Evolutionary conservation across 192 early-diverging fungal species (phyloP).

Genomic region (Linnemannia hyalina): DNA sequence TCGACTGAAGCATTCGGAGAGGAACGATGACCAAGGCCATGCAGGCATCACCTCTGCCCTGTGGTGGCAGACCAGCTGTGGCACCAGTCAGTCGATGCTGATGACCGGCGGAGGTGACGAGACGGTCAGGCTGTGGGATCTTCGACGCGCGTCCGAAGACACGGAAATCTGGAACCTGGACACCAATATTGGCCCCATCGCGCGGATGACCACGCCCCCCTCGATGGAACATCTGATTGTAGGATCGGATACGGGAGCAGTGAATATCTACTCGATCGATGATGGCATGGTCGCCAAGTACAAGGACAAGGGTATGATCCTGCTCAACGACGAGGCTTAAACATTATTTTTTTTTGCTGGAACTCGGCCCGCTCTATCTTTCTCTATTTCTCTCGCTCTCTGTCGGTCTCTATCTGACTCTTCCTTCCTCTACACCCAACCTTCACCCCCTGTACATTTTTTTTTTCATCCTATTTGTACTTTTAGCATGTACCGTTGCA

Average conservation of each 20-base stretch:
- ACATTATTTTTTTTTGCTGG: background rate
- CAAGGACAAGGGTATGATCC: conserved; percentile 20
- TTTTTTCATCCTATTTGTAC: background rate
- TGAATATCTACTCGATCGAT: conserved; percentile 27
- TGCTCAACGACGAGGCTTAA: conserved; percentile 7
- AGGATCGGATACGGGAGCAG: conserved; percentile 37
- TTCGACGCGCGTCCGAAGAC: conserved; percentile 42
- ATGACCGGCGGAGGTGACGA: conserved; percentile 46
- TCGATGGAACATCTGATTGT: conserved; percentile 21
- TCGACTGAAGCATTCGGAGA: conserved; percentile 7
- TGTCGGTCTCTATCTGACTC: background rate
- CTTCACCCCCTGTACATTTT: background rate
- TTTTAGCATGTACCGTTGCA: background rate
- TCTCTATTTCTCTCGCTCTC: background rate
- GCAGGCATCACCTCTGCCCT: conserved; percentile 41
- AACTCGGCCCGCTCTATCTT: background rate
- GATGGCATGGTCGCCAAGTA: conserved; percentile 29
- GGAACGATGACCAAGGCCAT: conserved; percentile 6
- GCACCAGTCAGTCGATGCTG: conserved; percentile 23
- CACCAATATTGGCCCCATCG: conserved; percentile 33
- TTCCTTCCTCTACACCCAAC: background rate
- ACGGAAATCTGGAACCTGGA: conserved; percentile 30
- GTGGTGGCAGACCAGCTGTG: conserved; percentile 27
- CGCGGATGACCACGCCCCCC: conserved; percentile 11
- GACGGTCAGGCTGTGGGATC: conserved; percentile 37